Percentiles rank a stretch among this genome's conserved stretches.
Evolutionary conservation across 1,284 basidiomycete species (phyloP).

Genomic region (Neonothopanus nambi): DNA sequence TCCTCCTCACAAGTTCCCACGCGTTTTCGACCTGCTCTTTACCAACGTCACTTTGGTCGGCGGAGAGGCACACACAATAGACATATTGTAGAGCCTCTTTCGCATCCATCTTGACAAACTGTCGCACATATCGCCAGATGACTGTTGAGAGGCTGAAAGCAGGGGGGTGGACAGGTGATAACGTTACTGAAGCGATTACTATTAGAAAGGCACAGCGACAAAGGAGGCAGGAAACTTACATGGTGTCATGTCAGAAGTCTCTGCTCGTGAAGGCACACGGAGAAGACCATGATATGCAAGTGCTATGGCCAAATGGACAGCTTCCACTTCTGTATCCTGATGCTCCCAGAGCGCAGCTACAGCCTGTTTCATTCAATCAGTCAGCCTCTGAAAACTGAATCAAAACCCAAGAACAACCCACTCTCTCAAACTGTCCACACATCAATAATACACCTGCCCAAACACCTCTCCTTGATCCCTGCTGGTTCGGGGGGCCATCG

Average conservation of each 20-base stretch:
- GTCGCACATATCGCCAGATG: slow-evolving; percentile 91
- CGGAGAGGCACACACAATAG: slow-evolving; percentile 82
- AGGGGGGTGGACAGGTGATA: slow-evolving; percentile 62
- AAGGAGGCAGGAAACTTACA: slow-evolving; percentile 49
- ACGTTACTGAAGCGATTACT: slow-evolving; percentile 48
- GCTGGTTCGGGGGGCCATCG: slow-evolving; percentile 66
- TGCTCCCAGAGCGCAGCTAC: slow-evolving; percentile 90
- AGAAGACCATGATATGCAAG: slow-evolving; percentile 94
- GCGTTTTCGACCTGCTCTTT: slow-evolving; percentile 83
- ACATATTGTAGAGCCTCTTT: slow-evolving; percentile 95
- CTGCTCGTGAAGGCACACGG: slow-evolving; percentile 76
- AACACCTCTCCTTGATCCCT: slow-evolving; percentile 58
- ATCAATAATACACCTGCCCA: slow-evolving; percentile 93
- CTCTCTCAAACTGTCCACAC: slow-evolving; percentile 93
- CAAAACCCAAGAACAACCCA: slow-evolving; percentile 35
- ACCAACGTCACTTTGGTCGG: slow-evolving; percentile 76
- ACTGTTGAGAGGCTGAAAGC: slow-evolving; percentile 84
- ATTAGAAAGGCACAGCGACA: slow-evolving; percentile 2
- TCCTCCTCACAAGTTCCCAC: slow-evolving; percentile 85
- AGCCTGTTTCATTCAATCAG: slow-evolving; percentile 49
- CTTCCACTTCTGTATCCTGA: slow-evolving; percentile 88
- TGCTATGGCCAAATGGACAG: slow-evolving; percentile 91
- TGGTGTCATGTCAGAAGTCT: slow-evolving; percentile 80
- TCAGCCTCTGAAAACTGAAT: slow-evolving; percentile 8
- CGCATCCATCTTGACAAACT: slow-evolving; percentile 89